Evolutionary conservation across 2,329 filamentous ascomycete species (phyloP), one percentile per base, ranked within the genome.

Genomic region (Annulohypoxylon truncatum): DNA sequence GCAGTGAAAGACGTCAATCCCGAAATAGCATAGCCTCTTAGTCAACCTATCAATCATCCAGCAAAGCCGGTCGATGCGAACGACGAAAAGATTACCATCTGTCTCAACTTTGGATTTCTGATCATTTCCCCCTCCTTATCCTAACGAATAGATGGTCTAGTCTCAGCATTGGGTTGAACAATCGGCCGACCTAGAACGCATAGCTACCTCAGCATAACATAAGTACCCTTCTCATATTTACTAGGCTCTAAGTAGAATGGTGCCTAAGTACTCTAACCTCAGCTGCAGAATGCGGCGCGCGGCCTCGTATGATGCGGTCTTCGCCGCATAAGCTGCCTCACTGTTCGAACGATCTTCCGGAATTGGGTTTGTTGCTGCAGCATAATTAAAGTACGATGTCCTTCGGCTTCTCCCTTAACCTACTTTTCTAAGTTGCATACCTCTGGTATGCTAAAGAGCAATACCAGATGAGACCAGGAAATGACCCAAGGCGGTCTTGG

Each of bases 1-100:
- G 87, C 86, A 29, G 84, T 85, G 52, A 81, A 81, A 71, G 80
- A 82, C 31, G 77, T 79, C 48, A 80, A 82, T 56, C 78, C 79
- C 7, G 82, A 83, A 72, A 77, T 80, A 70, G 74, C 73, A 60
- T 75, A 64, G 72, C 57, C n/a, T 29, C 44, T 15, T 47, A 26
- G 20, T 12, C 22, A 24, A 28, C n/a, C 8, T 12, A 3, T 9
- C 42, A 5, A 10, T 10, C 31, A 29, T 6, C 6, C 18, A 24
- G 47, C 63, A 6, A 48, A 24, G 18, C 6, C 3, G 13, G n/a
- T 35, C 13, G 12, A 56, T 22, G 6, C n/a, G 35, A 12, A 15
- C 15, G 33, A 28, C 13, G 33, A 12, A 38, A 12, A 28, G 15
- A 33, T 38, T 10, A 38, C 26, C 29, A 31, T 5, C 28, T 29